Evolutionary conservation across 192 early-diverging fungal species (phyloP).

Genomic region (Coemansia sp.): DNA sequence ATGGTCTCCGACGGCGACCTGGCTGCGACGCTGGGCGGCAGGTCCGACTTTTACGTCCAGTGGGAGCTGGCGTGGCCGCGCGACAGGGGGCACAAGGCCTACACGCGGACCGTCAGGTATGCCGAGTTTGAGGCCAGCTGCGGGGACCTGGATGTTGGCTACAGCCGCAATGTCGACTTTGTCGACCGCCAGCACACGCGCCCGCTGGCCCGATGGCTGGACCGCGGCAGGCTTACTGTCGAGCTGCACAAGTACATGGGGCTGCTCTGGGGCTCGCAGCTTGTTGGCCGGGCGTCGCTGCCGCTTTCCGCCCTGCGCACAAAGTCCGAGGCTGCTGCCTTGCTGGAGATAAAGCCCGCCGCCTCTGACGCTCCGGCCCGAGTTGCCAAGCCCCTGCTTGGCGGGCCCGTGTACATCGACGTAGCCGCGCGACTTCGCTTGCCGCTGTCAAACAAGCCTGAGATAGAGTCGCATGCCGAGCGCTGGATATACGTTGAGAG

Average conservation of each 20-base stretch:
- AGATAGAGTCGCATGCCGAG: slow-evolving; percentile 21
- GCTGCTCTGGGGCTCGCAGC: slow-evolving; percentile 51
- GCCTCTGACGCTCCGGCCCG: slow-evolving; percentile 15
- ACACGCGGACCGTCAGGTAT: slow-evolving; percentile 36
- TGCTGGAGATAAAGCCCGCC: slow-evolving; percentile 37
- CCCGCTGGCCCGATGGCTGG: slow-evolving; percentile 43
- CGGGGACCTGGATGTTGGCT: slow-evolving; percentile 26
- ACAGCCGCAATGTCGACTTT: slow-evolving; percentile 32
- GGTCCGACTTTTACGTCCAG: slow-evolving; percentile 41
- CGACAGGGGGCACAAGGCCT: slow-evolving; percentile 31
- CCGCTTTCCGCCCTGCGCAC: slow-evolving; percentile 45
- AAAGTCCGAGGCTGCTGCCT: slow-evolving; percentile 24
- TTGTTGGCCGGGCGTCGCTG: slow-evolving; percentile 41
- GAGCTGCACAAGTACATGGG: slow-evolving; percentile 55
- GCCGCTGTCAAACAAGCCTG: slow-evolving; percentile 39
- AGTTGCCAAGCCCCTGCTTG: slow-evolving; percentile 25
- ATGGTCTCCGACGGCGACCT: slow-evolving; percentile 46
- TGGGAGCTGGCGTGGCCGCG: slow-evolving; percentile 49
- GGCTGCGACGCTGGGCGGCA: slow-evolving; percentile 36
- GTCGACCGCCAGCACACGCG: slow-evolving; percentile 37
- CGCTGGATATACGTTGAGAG: slow-evolving; percentile 50
- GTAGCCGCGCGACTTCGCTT: slow-evolving; percentile 41
- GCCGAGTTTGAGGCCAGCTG: slow-evolving; percentile 37
- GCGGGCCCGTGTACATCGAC: slow-evolving; percentile 45
- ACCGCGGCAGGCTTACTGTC: slow-evolving; percentile 36